These are phyloP conservation scores for Asterella californica DNA, from an alignment of 225 moss, liverwort and hornwort genomes.

Conservation along the genomic window DNA sequence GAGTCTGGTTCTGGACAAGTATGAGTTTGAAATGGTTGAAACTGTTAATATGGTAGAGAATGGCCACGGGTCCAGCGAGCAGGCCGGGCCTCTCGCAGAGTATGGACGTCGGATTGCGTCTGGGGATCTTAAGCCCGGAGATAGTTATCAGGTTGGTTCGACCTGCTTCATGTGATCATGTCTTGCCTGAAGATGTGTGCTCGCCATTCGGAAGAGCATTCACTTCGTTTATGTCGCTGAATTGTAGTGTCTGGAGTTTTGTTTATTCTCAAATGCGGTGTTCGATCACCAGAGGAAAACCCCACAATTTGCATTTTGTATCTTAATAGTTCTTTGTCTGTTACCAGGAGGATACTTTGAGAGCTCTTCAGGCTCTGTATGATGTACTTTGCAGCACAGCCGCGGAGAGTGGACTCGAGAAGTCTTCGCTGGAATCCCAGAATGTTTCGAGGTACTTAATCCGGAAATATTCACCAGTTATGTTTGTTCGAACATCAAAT, in stretches of 20 bases:
- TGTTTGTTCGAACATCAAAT: not conserved
- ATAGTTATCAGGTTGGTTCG: conserved; percentile 55
- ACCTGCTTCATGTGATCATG: not conserved
- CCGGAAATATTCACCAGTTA: not conserved
- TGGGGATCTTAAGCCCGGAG: conserved; percentile 68
- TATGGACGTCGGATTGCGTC: conserved; percentile 66
- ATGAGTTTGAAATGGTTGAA: not conserved
- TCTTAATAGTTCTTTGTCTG: not conserved
- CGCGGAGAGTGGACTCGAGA: conserved; percentile 34
- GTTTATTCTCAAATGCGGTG: not conserved
- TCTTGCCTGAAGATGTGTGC: not conserved
- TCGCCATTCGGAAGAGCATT: not conserved
- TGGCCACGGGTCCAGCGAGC: conserved; percentile 13
- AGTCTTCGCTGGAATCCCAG: not conserved
- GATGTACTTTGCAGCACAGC: conserved; percentile 32
- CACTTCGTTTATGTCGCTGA: not conserved
- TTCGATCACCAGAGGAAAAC: no score
- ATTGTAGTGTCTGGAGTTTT: not conserved
- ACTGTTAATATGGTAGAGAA: conserved; percentile 9
- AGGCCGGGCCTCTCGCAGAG: conserved; percentile 58
- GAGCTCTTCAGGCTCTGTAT: conserved; percentile 40
- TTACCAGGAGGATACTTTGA: conserved; percentile 38
- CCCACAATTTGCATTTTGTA: no score
- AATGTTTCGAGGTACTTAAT: conserved; percentile 2
- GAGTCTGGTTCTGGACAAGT: not conserved